Evolutionary conservation across 2,329 filamentous ascomycete genomes (phyloP).

Genomic region (Fusarium brachygibbosum): DNA sequence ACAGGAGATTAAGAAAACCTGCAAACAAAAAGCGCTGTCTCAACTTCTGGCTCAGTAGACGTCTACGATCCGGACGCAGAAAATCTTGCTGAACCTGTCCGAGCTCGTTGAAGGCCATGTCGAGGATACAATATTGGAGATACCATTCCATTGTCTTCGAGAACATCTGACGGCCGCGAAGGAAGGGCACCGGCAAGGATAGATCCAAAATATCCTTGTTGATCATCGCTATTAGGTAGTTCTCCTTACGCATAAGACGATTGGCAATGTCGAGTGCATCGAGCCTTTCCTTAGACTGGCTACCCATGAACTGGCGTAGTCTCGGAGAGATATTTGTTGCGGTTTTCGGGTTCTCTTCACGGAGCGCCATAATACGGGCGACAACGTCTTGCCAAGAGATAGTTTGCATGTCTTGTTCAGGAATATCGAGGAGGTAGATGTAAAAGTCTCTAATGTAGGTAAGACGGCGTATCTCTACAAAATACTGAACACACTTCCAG

Average conservation of each 20-base stretch:
- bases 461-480: conserved; percentile 80
- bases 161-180: conserved; percentile 84
- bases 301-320: conserved; percentile 74
- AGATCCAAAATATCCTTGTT: conserved; percentile 96
- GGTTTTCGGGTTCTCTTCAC: conserved; percentile 89
- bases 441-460: conserved; percentile 88
- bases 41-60: conserved; percentile 81
- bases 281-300: conserved; percentile 91
- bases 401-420: conserved; percentile 87
- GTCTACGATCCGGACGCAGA: conserved; percentile 84
- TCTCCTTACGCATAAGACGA: conserved; percentile 94
- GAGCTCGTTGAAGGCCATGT: conserved; percentile 91
- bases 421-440: conserved; percentile 83
- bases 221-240: conserved; percentile 95
- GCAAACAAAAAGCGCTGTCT: conserved; percentile 84
- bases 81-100: conserved; percentile 91
- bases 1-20: conserved; percentile 86
- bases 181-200: conserved; percentile 85
- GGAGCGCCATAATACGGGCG: conserved; percentile 83
- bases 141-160: conserved; percentile 94
- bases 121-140: conserved; percentile 88
- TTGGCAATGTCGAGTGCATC: conserved; percentile 98
- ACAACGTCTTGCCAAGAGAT: conserved; percentile 95
- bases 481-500: conserved; percentile 80
- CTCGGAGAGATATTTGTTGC: conserved; percentile 67